These are phyloP conservation scores for Emergomyces pasteurianus DNA, from an alignment of 2,329 filamentous ascomycete genomes.

Conservation along the genomic window DNA sequence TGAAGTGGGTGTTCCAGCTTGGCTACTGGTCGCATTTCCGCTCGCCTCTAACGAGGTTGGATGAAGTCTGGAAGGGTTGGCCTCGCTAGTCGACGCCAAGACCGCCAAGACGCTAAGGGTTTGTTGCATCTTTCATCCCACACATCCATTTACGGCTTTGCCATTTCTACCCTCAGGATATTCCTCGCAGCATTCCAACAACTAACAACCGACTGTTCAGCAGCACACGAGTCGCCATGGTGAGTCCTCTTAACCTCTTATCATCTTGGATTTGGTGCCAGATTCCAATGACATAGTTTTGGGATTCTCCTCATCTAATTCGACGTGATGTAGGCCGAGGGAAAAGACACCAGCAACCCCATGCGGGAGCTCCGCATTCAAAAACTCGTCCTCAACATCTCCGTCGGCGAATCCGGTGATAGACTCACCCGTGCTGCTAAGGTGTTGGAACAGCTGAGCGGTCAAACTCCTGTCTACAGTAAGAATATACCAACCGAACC, in stretches of 20 bases:
- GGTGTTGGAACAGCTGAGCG: constrained; percentile 98
- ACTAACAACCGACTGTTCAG: constrained; percentile 22
- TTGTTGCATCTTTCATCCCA: constrained; percentile 23
- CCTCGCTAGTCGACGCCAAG: constrained; percentile 22
- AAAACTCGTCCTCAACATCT: constrained; percentile 99
- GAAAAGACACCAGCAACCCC: constrained; percentile 89
- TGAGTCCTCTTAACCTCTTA: constrained; percentile 21
- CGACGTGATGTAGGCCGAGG: constrained; percentile 48
- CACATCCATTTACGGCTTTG: constrained; percentile 7
- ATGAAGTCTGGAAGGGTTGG: constrained; percentile 11
- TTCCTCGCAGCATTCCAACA: constrained; percentile 1
- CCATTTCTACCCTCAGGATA: background rate
- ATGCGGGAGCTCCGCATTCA: constrained; percentile 99
- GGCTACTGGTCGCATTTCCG: background rate
- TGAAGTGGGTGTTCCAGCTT: background rate
- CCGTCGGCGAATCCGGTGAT: constrained; percentile 99
- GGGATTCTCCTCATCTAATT: constrained; percentile 11
- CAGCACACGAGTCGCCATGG: constrained; percentile 38
- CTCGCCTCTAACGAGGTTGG: background rate
- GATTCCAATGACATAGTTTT: background rate
- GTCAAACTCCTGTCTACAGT: constrained; percentile 99
- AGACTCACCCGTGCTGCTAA: constrained; percentile 99
- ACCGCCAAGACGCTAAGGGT: constrained; percentile 27
- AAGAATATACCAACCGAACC: constrained; percentile 19
- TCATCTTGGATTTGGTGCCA: constrained; percentile 10